Conservation (phyloP, 2,329 filamentous ascomycete genomes). For the Sphaerulina musiva region DNA sequence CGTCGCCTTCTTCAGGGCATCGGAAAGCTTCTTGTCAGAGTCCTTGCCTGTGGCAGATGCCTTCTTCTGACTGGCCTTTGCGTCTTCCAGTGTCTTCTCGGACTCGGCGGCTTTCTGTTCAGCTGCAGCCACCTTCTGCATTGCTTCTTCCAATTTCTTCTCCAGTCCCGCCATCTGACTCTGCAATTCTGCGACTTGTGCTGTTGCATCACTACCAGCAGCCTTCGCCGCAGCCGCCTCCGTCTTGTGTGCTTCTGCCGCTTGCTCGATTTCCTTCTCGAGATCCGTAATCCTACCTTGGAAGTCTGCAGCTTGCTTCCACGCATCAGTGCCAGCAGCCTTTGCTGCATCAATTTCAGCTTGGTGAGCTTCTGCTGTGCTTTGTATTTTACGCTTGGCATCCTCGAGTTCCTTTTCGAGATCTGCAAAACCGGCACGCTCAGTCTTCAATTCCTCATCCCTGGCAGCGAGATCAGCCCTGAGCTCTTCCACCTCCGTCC, state of each 20-base stretch:
- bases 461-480: constrained; percentile 26
- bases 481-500: constrained; percentile 23
- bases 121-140: constrained; percentile 9
- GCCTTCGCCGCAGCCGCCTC: constrained; percentile 7
- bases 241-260: constrained; percentile 9
- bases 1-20: constrained; percentile 1
- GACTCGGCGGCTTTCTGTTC: constrained; percentile 7
- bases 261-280: constrained; percentile 3
- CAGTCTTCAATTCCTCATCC: constrained; percentile 30
- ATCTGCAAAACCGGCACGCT: constrained; percentile 28
- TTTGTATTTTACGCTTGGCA: constrained; percentile 12
- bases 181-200: background rate
- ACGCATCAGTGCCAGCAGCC: constrained; percentile 9
- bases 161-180: background rate
- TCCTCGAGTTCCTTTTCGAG: constrained; percentile 29
- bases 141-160: constrained; percentile 1
- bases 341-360: background rate
- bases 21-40: constrained; percentile 12
- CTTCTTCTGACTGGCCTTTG: constrained; percentile 12
- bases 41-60: constrained; percentile 12
- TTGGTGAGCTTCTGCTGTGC: background rate
- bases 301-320: background rate
- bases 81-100: constrained; percentile 10
- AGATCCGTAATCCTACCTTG: background rate
- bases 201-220: constrained; percentile 5